A percentile compares a stretch with the other conserved stretches of the same genome.
Evolutionary conservation across 768 basidiomycete species (phyloP).

Genomic region (Tricholoma matsutake): DNA sequence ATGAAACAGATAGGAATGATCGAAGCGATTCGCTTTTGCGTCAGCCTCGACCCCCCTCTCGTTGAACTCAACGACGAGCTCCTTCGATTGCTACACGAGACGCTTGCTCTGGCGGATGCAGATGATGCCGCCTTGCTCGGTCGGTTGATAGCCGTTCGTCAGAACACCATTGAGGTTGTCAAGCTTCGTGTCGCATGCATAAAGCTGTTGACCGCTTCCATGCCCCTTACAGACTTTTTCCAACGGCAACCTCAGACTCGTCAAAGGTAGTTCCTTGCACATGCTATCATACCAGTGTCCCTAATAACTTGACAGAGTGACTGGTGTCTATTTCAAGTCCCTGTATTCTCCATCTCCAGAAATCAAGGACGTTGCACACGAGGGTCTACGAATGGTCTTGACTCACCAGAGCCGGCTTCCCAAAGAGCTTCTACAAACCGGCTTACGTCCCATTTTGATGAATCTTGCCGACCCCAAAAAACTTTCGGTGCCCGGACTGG

Average conservation of each 20-base stretch:
- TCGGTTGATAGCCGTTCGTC: slow-evolving; percentile 66
- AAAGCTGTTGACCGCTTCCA: slow-evolving; percentile 87
- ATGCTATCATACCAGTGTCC: neutral
- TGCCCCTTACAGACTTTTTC: slow-evolving; percentile 94
- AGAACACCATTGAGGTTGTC: slow-evolving; percentile 76
- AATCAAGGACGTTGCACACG: slow-evolving; percentile 94
- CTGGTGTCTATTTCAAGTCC: slow-evolving; percentile 96
- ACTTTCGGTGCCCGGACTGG: slow-evolving; percentile 85
- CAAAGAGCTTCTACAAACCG: slow-evolving; percentile 92
- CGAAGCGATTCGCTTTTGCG: slow-evolving; percentile 92
- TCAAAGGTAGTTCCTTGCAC: slow-evolving; percentile 56
- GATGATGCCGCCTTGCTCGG: slow-evolving; percentile 83
- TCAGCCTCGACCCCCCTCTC: slow-evolving; percentile 84
- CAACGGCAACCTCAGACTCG: slow-evolving; percentile 79
- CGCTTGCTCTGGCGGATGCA: slow-evolving; percentile 91
- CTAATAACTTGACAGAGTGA: slow-evolving; percentile 56
- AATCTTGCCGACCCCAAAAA: slow-evolving; percentile 96
- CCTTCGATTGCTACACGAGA: slow-evolving; percentile 86
- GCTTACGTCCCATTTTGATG: slow-evolving; percentile 94
- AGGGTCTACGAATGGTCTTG: slow-evolving; percentile 86
- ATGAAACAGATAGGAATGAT: slow-evolving; percentile 97
- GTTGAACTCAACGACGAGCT: slow-evolving; percentile 93
- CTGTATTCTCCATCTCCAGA: slow-evolving; percentile 89
- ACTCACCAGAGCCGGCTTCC: slow-evolving; percentile 89
- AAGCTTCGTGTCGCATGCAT: slow-evolving; percentile 94